Conservation (phyloP, 2,329 filamentous ascomycete species). For the Paramyrothecium roridum region DNA sequence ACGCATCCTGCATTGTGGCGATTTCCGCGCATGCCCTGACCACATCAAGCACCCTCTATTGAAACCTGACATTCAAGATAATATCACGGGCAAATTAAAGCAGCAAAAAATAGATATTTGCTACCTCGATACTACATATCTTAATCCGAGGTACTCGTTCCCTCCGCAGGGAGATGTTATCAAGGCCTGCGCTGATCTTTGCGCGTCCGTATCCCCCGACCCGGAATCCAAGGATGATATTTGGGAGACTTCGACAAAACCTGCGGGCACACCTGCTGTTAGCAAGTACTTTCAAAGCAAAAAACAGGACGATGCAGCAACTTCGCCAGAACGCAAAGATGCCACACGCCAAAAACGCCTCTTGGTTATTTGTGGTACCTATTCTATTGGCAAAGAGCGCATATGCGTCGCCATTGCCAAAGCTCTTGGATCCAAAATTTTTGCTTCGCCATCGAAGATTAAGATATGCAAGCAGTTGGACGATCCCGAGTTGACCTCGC, state of each 20-base stretch:
- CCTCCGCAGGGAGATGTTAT: constrained; percentile 88
- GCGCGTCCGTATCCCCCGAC: constrained; percentile 70
- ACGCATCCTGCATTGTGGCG: constrained; percentile 89
- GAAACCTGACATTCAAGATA: constrained; percentile 69
- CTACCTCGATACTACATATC: constrained; percentile 95
- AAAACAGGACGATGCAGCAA: constrained; percentile 24
- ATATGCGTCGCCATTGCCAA: constrained; percentile 91
- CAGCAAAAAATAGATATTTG: constrained; percentile 93
- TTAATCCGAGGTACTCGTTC: constrained; percentile 94
- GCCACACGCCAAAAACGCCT: constrained; percentile 52
- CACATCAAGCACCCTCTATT: constrained; percentile 82
- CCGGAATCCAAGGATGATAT: constrained; percentile 44
- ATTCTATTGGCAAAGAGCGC: constrained; percentile 96
- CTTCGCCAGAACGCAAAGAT: constrained; percentile 17
- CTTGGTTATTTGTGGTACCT: constrained; percentile 91
- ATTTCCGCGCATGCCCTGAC: constrained; percentile 85
- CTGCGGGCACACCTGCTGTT: constrained; percentile 39
- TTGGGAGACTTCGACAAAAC: constrained; percentile 42
- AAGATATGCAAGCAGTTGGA: constrained; percentile 81
- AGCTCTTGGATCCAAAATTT: constrained; percentile 85
- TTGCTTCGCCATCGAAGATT: constrained; percentile 77
- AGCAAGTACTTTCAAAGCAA: constrained; percentile 50
- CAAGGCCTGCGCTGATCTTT: constrained; percentile 81
- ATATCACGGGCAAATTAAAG: constrained; percentile 64
- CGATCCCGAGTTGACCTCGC: constrained; percentile 73